Percentiles rank a stretch among this genome's conserved stretches.
Conservation (phyloP, 495 filamentous ascomycete genomes). For the Aspergillus sparsus region DNA sequence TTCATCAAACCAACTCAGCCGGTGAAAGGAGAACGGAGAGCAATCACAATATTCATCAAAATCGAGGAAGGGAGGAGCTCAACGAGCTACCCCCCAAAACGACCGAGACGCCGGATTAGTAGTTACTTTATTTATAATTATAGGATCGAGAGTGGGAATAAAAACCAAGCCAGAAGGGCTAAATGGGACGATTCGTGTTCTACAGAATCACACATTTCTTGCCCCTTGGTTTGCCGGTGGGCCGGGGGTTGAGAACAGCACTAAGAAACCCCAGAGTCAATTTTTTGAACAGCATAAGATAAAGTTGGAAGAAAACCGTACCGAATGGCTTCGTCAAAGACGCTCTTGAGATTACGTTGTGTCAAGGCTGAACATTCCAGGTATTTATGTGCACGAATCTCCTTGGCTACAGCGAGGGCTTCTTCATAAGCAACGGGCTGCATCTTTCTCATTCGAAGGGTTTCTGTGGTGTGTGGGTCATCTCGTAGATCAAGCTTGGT, state of each 20-base stretch:
- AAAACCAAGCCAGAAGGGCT: slow-evolving; percentile 1
- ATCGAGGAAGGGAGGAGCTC: slow-evolving; percentile 17
- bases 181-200: slow-evolving; percentile 20
- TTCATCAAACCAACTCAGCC: slow-evolving; percentile 23
- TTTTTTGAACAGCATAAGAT: background rate
- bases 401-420: slow-evolving; percentile 80
- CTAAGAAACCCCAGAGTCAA: slow-evolving; percentile 41
- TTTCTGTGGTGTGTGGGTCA: slow-evolving; percentile 75
- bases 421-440: slow-evolving; percentile 88
- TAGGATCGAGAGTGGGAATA: slow-evolving; percentile 15
- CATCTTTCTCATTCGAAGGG: slow-evolving; percentile 83
- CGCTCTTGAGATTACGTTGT: slow-evolving; percentile 92
- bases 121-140: slow-evolving; percentile 45
- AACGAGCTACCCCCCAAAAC: slow-evolving; percentile 21
- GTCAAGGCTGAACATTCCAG: slow-evolving; percentile 98
- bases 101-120: slow-evolving; percentile 51
- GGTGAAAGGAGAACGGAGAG: slow-evolving; percentile 9
- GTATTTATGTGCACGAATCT: slow-evolving; percentile 93
- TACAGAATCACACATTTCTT: slow-evolving; percentile 80
- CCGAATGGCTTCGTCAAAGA: slow-evolving; percentile 98
- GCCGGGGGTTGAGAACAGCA: slow-evolving; percentile 79
- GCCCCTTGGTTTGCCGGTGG: slow-evolving; percentile 62
- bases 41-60: slow-evolving; percentile 32
- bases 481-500: slow-evolving; percentile 97
- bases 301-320: slow-evolving; percentile 37